Conservation (phyloP, 2,329 filamentous ascomycete genomes). For the Didymella glomerata region DNA sequence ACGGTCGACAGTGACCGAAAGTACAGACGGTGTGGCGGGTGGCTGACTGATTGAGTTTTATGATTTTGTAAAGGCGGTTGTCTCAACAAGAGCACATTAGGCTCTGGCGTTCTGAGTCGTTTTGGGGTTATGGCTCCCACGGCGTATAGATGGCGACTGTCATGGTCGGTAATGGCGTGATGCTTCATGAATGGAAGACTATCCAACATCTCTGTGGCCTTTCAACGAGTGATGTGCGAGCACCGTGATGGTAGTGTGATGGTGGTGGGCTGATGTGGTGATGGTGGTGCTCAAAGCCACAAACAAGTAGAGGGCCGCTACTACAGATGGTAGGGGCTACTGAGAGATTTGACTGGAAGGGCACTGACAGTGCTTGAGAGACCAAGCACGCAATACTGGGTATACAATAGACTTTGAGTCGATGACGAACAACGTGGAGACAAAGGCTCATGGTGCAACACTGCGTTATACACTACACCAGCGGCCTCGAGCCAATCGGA, state of each 20-base stretch:
- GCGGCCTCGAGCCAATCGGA: not conserved
- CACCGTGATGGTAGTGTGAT: constrained; percentile 32
- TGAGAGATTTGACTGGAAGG: not conserved
- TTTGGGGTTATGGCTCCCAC: constrained; percentile 28
- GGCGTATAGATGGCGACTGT: constrained; percentile 27
- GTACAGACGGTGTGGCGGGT: constrained; percentile 10
- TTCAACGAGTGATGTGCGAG: constrained; percentile 3
- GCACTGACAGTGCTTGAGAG: not conserved
- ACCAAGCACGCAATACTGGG: not conserved
- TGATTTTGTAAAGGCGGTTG: constrained; percentile 3
- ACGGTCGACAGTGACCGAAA: constrained; percentile 11
- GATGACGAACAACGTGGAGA: constrained; percentile 30
- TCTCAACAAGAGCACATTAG: constrained; percentile 4
- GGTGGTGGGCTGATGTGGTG: constrained; percentile 1
- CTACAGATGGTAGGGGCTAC: not conserved
- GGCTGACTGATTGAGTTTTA: constrained; percentile 21
- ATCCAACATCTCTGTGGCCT: not conserved
- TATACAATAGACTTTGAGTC: not conserved
- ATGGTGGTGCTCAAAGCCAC: not conserved
- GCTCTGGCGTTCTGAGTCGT: constrained; percentile 22
- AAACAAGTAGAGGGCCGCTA: not conserved
- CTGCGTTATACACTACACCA: not conserved
- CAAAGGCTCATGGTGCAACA: constrained; percentile 16
- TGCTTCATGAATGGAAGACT: constrained; percentile 18
- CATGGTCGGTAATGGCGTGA: constrained; percentile 24